Conservation (phyloP, 2,329 filamentous ascomycete genomes). For the Sclerotinia sclerotiorum region DNA sequence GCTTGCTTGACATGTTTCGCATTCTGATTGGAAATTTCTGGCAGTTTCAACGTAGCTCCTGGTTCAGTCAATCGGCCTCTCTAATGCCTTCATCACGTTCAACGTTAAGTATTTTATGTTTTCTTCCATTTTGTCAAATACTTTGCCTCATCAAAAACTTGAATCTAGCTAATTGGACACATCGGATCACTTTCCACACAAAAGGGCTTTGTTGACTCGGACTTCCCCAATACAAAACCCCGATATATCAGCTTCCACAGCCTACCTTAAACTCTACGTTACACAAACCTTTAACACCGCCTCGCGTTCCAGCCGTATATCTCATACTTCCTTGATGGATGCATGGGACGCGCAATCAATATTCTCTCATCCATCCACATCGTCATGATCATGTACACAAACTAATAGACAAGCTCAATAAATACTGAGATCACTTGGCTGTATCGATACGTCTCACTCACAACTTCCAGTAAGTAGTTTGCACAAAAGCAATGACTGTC, state of each 20-base stretch:
- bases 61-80: not conserved
- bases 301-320: not conserved
- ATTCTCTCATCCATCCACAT: constrained; percentile 6
- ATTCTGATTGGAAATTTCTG: too few species aligned
- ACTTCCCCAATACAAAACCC: constrained; percentile 19
- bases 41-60: not conserved
- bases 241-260: not conserved
- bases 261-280: too few species aligned
- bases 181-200: not conserved
- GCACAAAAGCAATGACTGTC: not conserved
- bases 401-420: not conserved
- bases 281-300: not conserved
- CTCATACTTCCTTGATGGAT: not conserved
- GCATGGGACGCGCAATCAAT: constrained; percentile 19
- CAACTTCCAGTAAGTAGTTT: not conserved
- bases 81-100: not conserved
- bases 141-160: not conserved
- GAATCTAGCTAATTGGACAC: not conserved
- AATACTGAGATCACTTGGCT: constrained; percentile 3
- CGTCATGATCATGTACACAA: not conserved
- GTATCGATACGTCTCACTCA: too few species aligned
- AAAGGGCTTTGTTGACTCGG: not conserved
- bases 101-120: not conserved
- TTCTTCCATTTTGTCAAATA: not conserved
- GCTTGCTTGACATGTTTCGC: too few species aligned